Percentiles rank a stretch among this genome's conserved stretches.
These are phyloP conservation scores for Colletotrichum sp. DNA, from an alignment of 2,329 filamentous ascomycete genomes.

Conservation along the genomic window DNA sequence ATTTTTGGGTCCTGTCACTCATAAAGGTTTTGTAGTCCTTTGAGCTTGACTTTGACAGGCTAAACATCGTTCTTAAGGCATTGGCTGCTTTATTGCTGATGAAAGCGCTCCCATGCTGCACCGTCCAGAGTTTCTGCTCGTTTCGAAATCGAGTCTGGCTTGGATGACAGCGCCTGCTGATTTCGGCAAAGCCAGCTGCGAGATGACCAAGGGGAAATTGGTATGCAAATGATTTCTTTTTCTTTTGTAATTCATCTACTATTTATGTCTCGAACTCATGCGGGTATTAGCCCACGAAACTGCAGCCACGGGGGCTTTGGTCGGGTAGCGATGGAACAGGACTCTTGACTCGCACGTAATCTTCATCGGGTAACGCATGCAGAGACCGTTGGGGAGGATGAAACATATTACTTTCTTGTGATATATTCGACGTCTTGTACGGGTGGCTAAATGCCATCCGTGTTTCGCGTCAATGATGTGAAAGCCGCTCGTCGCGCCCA, in stretches of 20 bases:
- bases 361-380: too few relatives aligned
- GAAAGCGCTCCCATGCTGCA: too few relatives aligned
- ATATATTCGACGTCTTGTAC: background rate
- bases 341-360: background rate
- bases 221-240: too few relatives aligned
- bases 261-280: too few relatives aligned
- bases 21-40: background rate
- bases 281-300: too few relatives aligned
- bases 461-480: background rate
- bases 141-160: too few relatives aligned
- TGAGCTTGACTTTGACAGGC: fast-evolving
- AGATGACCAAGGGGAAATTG: fast-evolving
- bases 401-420: background rate
- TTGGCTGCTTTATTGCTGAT: background rate
- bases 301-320: background rate
- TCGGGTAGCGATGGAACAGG: background rate
- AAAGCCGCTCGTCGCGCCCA: background rate
- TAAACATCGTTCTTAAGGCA: background rate
- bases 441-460: background rate
- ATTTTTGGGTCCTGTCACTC: background rate
- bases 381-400: too few relatives aligned
- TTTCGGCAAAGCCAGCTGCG: too few relatives aligned
- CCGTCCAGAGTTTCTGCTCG: too few relatives aligned
- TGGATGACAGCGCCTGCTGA: too few relatives aligned
- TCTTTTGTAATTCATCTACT: too few relatives aligned